These are phyloP conservation scores for Penicillium psychrofluorescens DNA, from an alignment of 495 filamentous ascomycete species.

Conservation along the genomic window DNA sequence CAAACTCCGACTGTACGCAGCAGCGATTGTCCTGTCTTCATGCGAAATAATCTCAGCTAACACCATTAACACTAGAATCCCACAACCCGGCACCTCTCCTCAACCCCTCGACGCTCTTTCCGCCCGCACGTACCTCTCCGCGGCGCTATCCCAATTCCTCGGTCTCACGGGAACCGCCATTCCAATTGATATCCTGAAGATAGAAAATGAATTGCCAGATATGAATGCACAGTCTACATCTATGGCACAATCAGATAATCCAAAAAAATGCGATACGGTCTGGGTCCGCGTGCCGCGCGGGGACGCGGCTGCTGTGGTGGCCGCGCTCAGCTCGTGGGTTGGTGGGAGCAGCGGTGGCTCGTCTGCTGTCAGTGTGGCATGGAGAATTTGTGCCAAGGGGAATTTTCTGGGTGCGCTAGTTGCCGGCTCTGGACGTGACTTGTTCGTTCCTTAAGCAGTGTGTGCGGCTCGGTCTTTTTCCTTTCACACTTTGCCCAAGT, in stretches of 20 bases:
- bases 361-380: slow-evolving; percentile 38
- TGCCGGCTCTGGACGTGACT: slow-evolving; percentile 32
- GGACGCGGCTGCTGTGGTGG: slow-evolving; percentile 59
- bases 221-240: neutral
- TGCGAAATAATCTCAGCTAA: slow-evolving; percentile 1
- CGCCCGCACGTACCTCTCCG: slow-evolving; percentile 61
- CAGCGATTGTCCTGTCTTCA: neutral
- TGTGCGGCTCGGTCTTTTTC: no score
- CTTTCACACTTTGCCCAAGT: no score
- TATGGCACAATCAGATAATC: neutral
- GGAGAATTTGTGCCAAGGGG: slow-evolving; percentile 50
- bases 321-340: slow-evolving; percentile 58
- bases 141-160: slow-evolving; percentile 72
- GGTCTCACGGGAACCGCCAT: slow-evolving; percentile 72
- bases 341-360: slow-evolving; percentile 33
- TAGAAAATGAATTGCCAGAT: slow-evolving; percentile 22
- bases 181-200: slow-evolving; percentile 70
- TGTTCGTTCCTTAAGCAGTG: slow-evolving; percentile 22
- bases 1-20: slow-evolving; percentile 36
- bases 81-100: slow-evolving; percentile 18
- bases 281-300: slow-evolving; percentile 72
- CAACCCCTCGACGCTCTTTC: slow-evolving; percentile 64
- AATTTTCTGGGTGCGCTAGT: slow-evolving; percentile 46
- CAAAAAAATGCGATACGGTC: slow-evolving; percentile 25
- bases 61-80: slow-evolving; percentile 16